Conservation (phyloP, 164 flowering plant genomes). For the Liriodendron chinense region DNA sequence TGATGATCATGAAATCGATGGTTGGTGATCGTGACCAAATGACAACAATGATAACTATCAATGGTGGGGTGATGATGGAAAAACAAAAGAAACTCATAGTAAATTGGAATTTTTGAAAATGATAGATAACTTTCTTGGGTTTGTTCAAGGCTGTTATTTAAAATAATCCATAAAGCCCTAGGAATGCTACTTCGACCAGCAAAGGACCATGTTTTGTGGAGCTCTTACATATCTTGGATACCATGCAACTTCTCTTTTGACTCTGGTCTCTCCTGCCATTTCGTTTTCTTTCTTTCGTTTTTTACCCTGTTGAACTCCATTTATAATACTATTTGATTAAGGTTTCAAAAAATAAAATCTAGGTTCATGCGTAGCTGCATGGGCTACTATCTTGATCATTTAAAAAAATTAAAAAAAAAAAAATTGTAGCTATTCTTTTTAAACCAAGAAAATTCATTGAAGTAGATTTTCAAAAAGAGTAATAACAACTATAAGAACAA, state of each 20-base stretch:
- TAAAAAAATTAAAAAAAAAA: no score
- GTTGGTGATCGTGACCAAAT: no score
- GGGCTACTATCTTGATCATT: no score
- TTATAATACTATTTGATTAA: no score
- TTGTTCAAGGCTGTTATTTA: not conserved
- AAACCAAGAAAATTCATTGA: not conserved
- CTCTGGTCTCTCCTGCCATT: not conserved
- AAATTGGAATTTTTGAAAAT: not conserved
- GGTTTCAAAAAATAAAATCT: no score
- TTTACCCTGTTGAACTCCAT: no score
- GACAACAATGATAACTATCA: no score
- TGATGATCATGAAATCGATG: not conserved
- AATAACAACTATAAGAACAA: not conserved
- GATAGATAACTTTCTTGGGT: not conserved
- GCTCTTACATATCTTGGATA: conserved; percentile 15
- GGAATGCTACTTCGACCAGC: not conserved
- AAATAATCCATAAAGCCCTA: not conserved
- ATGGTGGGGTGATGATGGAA: no score
- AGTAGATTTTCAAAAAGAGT: not conserved
- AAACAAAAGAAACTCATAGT: not conserved
- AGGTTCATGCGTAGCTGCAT: no score
- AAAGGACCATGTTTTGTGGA: conserved; percentile 13
- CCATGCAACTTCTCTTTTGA: conserved; percentile 13
- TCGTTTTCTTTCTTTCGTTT: not conserved
- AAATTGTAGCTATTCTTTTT: no score